Evolutionary conservation across 345 rosid genomes (phyloP), one percentile per base, ranked within the genome.

Genomic region (Eucalyptus cladocalyx): DNA sequence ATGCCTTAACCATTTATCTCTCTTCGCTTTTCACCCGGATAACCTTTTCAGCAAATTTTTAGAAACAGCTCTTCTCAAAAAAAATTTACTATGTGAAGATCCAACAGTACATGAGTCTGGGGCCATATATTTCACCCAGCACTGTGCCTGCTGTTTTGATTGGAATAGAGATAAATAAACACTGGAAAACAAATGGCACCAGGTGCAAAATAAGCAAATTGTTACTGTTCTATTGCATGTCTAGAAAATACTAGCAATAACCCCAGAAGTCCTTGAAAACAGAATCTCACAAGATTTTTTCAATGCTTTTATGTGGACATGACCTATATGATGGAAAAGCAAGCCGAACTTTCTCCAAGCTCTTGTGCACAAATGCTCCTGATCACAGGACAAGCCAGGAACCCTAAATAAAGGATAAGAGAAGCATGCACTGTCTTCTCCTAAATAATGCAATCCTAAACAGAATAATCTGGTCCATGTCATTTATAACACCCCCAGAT

Each of bases 41-140:
- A 17, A 69, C 42, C 37, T n/a, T 6, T 65, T 65, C 21, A 67
- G 76, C 19, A 67, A n/a, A 67, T n/a, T 16, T 62, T 67, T 67
- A 3, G 37, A n/a, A 67, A 32, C 80, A 67, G 40, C 80, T 67
- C 80, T 67, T 67, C 80, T 67, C 1, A 28, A 67, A 67, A 4
- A 28, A 67, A 67, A 4, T 0, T 0, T 8, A 32, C 40, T 0
- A 67, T n/a, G 0, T 67, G 80, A 67, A 67, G 40, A 34, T 67
- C 80, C 40, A 67, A 67, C 40, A 0, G 10, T 32, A 67, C 40
- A 67, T 67, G 80, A 17, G 19, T 67, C 37, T 16, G 80, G 80
- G 80, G 80, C 40, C 3, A 67, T 67, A 0, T 67, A 67, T 67
- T 67, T 67, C 80, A 67, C 80, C 80, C 80, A 67, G 80, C 80